Evolutionary conservation across 2,329 filamentous ascomycete species (phyloP).

Genomic region (Penicillium thymicola): DNA sequence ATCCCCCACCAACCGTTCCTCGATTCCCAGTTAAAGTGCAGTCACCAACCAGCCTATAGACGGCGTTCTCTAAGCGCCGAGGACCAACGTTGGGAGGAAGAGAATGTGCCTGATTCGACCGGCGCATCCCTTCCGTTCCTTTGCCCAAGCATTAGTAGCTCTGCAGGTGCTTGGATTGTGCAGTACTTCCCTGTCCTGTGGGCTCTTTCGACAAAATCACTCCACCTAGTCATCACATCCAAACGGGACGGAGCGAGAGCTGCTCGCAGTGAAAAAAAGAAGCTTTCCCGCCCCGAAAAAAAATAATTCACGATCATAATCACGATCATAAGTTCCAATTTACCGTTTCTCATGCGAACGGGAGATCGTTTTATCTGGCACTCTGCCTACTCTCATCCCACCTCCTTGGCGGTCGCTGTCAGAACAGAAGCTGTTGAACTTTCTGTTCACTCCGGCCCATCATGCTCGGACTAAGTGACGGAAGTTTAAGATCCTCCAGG

Average conservation of each 20-base stretch:
- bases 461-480: constrained; percentile 23
- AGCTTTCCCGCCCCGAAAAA: constrained; percentile 18
- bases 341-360: constrained; percentile 16
- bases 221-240: constrained; percentile 16
- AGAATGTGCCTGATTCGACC: constrained; percentile 17
- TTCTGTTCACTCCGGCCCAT: constrained; percentile 8
- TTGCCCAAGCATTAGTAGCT: constrained; percentile 1
- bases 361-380: constrained; percentile 13
- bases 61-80: constrained; percentile 23
- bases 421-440: constrained; percentile 3
- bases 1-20: constrained; percentile 9
- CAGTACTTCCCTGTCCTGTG: not conserved
- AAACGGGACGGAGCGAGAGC: not conserved
- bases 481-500: constrained; percentile 10
- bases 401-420: constrained; percentile 2
- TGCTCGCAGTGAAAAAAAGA: constrained; percentile 24
- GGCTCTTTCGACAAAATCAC: not conserved
- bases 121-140: constrained; percentile 1
- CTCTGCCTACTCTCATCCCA: constrained; percentile 7
- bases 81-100: not conserved
- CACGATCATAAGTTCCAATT: not conserved
- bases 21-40: not conserved
- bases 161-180: constrained; percentile 6
- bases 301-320: not conserved
- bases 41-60: constrained; percentile 15